phyloP scores from a whole-genome alignment of 2,329 filamentous ascomycete genomes.

The Leptodontidium sp. region DNA sequence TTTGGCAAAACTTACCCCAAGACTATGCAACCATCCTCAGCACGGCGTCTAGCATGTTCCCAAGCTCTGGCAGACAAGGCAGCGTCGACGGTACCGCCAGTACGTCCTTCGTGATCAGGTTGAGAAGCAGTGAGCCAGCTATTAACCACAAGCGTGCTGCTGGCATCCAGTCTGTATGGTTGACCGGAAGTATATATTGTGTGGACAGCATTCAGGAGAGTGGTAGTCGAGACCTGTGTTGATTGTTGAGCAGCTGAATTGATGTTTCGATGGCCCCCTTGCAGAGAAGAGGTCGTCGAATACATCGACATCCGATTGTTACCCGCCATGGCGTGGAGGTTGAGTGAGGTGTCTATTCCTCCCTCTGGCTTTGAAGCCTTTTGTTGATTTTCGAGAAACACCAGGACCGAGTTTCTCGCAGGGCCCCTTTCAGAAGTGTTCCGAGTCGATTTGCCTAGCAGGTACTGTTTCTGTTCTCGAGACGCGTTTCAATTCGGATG shows the following conservation, averaged over 20 bases:
- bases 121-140: slow-evolving; percentile 89
- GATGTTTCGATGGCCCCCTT: slow-evolving; percentile 58
- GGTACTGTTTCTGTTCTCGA: background rate
- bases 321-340: slow-evolving; percentile 42
- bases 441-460: background rate
- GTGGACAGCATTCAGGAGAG: slow-evolving; percentile 90
- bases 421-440: slow-evolving; percentile 6
- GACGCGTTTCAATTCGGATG: slow-evolving; percentile 8
- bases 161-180: slow-evolving; percentile 87
- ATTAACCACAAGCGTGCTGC: slow-evolving; percentile 92
- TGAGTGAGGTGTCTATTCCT: slow-evolving; percentile 27
- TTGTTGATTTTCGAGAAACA: slow-evolving; percentile 32
- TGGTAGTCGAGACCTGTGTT: slow-evolving; percentile 88
- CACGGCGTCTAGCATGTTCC: slow-evolving; percentile 94
- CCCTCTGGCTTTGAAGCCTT: slow-evolving; percentile 31
- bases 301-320: slow-evolving; percentile 64
- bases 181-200: slow-evolving; percentile 84
- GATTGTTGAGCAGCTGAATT: slow-evolving; percentile 70
- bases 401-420: slow-evolving; percentile 18
- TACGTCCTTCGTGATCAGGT: slow-evolving; percentile 70
- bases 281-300: slow-evolving; percentile 70
- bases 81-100: slow-evolving; percentile 81
- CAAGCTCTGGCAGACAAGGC: slow-evolving; percentile 83
- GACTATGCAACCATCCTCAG: slow-evolving; percentile 93
- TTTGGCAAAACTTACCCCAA: slow-evolving; percentile 69